phyloP scores from a whole-genome alignment of 495 filamentous ascomycete genomes.

The Symbiotaphrina buchneri region DNA sequence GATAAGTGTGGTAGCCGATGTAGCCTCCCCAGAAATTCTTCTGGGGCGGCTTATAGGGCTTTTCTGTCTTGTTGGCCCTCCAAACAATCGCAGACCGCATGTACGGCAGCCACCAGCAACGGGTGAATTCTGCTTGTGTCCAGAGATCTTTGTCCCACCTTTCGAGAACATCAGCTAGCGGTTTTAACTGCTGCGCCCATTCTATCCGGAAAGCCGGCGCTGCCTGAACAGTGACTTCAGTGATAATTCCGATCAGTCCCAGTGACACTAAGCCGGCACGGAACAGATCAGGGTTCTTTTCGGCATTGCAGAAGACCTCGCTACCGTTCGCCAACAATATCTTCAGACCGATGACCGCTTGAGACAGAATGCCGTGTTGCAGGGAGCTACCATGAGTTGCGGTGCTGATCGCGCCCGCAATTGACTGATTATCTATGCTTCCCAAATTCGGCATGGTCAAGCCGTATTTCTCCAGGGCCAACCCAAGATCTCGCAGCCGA shows the following conservation, averaged over 20 bases:
- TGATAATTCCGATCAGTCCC: slow-evolving; percentile 76
- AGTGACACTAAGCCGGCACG: slow-evolving; percentile 71
- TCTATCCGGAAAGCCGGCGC: slow-evolving; percentile 53
- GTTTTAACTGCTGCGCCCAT: slow-evolving; percentile 63
- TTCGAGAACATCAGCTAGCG: slow-evolving; percentile 38
- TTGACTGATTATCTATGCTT: slow-evolving; percentile 83
- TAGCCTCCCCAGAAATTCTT: slow-evolving; percentile 55
- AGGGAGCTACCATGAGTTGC: slow-evolving; percentile 83
- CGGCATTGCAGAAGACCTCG: slow-evolving; percentile 45
- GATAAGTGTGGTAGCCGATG: slow-evolving; percentile 73
- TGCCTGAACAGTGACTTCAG: slow-evolving; percentile 67
- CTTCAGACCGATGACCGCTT: slow-evolving; percentile 45
- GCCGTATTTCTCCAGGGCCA: slow-evolving; percentile 43
- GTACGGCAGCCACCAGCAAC: slow-evolving; percentile 97
- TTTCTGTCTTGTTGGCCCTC: slow-evolving; percentile 53
- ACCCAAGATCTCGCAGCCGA: slow-evolving; percentile 44
- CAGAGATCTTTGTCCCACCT: slow-evolving; percentile 59
- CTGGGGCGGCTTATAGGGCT: slow-evolving; percentile 20
- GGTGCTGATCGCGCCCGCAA: slow-evolving; percentile 81
- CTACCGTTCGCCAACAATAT: slow-evolving; percentile 71
- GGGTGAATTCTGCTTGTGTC: slow-evolving; percentile 67
- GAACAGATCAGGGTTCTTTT: slow-evolving; percentile 56
- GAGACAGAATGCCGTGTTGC: slow-evolving; percentile 60
- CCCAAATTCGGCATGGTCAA: slow-evolving; percentile 75
- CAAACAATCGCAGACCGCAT: slow-evolving; percentile 67